Percentiles rank a stretch among this genome's conserved stretches.
Evolutionary conservation across 306 rosid genomes (phyloP).

Genomic region (Dalbergia oliveri): DNA sequence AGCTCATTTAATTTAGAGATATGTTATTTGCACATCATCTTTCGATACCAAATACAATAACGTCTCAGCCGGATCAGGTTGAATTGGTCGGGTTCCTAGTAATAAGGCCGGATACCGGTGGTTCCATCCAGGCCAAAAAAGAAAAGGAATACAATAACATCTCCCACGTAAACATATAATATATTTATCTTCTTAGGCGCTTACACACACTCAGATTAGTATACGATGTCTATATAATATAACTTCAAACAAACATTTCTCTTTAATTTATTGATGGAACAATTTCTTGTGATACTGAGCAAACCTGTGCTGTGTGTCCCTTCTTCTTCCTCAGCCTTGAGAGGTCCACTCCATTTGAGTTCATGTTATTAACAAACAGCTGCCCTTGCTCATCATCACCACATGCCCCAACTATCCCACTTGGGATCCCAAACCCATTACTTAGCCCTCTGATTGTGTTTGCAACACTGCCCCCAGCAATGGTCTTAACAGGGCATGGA

Average conservation of each 20-base stretch:
- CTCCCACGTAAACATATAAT: neutral
- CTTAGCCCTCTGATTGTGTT: conserved; percentile 85
- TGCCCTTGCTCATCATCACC: conserved; percentile 81
- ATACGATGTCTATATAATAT: neutral
- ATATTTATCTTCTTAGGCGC: neutral
- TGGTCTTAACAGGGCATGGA: conserved; percentile 59
- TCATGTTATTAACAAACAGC: conserved; percentile 73
- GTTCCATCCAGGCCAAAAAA: too few species aligned
- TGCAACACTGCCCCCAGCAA: conserved; percentile 93
- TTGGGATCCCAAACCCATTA: conserved; percentile 72
- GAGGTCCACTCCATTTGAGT: conserved; percentile 68
- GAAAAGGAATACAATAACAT: too few species aligned
- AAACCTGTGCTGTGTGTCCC: conserved; percentile 86
- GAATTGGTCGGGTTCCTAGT: too few species aligned
- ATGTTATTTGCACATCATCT: neutral
- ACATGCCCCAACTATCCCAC: conserved; percentile 82
- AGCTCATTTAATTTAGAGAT: conserved; percentile 10
- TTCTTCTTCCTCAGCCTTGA: conserved; percentile 73
- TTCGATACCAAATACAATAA: neutral
- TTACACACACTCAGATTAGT: neutral
- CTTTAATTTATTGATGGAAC: neutral
- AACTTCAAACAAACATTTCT: neutral
- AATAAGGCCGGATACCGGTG: too few species aligned
- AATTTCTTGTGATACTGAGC: conserved; percentile 24
- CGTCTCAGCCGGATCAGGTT: too few species aligned